Base-by-base conservation (phyloP, 2,329 filamentous ascomycete genomes). In the Fusarium sp. region DNA sequence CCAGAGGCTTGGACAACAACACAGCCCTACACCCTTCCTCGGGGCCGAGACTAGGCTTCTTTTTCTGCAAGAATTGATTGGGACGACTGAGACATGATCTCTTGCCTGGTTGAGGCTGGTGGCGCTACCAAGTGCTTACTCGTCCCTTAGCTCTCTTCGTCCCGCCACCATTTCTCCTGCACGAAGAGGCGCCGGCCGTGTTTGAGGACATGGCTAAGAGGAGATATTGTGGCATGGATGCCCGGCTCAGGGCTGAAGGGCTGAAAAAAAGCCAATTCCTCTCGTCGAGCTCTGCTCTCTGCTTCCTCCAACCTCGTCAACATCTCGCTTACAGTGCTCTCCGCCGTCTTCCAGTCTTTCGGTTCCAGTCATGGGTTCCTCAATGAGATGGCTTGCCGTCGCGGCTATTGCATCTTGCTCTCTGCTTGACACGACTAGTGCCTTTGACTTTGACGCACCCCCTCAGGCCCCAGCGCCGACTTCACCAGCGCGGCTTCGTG, bases 401-500 rank as follows among this genome's bases (percentile, higher is more conserved):
- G 57, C 53, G 21, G 53, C 49, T 41, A 25, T 65, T 19, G 21
- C 33, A 29, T 19, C 49, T 45, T 65, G 15, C 36, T 46, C 53
- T 15, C 47, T 57, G 11, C 8, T 60, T 3, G 44, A 50, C 2
- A 56, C 35, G 14, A 60, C 54, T 9, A 57, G 4, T 14, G 62
- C 62, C 9, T 10, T 50, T 5, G 57, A 62, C 9, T 10, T 50
- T 5, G 57, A 62, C 25, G 14, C 27, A 25, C 53, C 58, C 19
- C 46, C 53, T 4, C 55, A 65, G 37, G 62, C 42, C 5, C 57
- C 62, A 8, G 62, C 42, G 6, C 62, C 62, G 14, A 54, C 56
- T 21, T 31, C 47, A 5, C 46, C 59, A 4, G 48, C 55, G 2
- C 39, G 37, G 38, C 21, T 57, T 6, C 25, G 42, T 41, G 44